Percentiles rank a stretch among this genome's conserved stretches.
Conservation (phyloP, 768 basidiomycete species). For the Saitozyma podzolica region DNA sequence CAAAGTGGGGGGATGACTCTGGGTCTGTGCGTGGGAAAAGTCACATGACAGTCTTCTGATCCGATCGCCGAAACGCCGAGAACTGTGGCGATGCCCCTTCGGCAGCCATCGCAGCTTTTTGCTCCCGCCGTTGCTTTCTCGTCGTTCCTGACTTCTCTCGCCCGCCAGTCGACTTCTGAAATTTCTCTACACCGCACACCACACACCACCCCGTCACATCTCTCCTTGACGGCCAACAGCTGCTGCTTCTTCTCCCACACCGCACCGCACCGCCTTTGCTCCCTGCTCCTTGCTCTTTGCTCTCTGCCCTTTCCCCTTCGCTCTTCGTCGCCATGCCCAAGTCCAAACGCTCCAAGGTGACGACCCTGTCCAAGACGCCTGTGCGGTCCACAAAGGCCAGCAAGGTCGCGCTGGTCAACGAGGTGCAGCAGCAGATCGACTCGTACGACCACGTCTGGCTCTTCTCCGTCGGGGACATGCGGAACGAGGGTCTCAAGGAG, state of each 20-base stretch:
- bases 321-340: conserved; percentile 66
- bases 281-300: too few species aligned
- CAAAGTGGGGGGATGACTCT: too few species aligned
- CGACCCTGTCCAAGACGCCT: conserved; percentile 88
- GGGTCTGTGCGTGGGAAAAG: too few species aligned
- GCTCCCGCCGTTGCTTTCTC: too few species aligned
- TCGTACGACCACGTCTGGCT: conserved; percentile 96
- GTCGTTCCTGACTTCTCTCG: too few species aligned
- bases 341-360: conserved; percentile 85
- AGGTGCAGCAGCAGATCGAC: conserved; percentile 78
- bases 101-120: too few species aligned
- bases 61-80: too few species aligned
- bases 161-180: too few species aligned
- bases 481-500: conserved; percentile 90
- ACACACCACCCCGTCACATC: not conserved
- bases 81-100: too few species aligned
- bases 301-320: conserved; percentile 1
- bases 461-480: conserved; percentile 92
- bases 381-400: conserved; percentile 85
- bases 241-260: not conserved
- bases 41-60: too few species aligned
- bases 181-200: too few species aligned
- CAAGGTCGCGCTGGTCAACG: conserved; percentile 77
- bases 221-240: not conserved
- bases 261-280: too few species aligned